Conservation (phyloP, 345 rosid genomes). For the Pistacia atlantica region DNA sequence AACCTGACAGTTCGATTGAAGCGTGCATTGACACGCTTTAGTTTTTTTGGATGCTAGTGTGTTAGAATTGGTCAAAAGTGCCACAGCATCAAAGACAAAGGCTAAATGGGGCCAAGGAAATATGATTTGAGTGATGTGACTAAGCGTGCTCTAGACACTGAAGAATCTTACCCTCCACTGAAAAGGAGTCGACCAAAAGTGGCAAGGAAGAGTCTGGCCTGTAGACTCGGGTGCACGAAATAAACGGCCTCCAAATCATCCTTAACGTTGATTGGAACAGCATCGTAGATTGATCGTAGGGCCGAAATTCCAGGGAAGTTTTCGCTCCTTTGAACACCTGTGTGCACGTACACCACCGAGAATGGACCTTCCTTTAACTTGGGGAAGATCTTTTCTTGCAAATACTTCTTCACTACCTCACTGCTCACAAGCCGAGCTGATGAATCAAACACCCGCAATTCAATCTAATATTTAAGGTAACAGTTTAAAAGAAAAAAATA, state of each 20-base stretch:
- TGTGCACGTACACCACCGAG: slow-evolving; percentile 56
- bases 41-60: background rate
- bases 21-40: background rate
- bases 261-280: slow-evolving; percentile 43
- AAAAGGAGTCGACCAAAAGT: slow-evolving; percentile 62
- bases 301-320: slow-evolving; percentile 61
- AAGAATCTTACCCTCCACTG: slow-evolving; percentile 49
- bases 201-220: slow-evolving; percentile 61
- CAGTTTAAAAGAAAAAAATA: background rate
- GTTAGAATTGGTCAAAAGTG: background rate
- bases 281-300: slow-evolving; percentile 49
- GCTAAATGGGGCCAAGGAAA: background rate
- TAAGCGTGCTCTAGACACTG: background rate
- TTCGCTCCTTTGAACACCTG: slow-evolving; percentile 46
- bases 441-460: background rate
- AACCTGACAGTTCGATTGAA: background rate
- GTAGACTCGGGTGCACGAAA: slow-evolving; percentile 64
- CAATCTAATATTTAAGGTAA: background rate
- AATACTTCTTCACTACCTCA: slow-evolving; percentile 46
- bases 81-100: background rate
- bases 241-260: slow-evolving; percentile 41
- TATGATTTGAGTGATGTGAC: background rate
- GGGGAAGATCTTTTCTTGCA: slow-evolving; percentile 48
- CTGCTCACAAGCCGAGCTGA: slow-evolving; percentile 45
- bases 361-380: slow-evolving; percentile 41